Percentiles rank a stretch among this genome's conserved stretches.
Conservation (phyloP, 768 basidiomycete species). For the Russula vinacea region DNA sequence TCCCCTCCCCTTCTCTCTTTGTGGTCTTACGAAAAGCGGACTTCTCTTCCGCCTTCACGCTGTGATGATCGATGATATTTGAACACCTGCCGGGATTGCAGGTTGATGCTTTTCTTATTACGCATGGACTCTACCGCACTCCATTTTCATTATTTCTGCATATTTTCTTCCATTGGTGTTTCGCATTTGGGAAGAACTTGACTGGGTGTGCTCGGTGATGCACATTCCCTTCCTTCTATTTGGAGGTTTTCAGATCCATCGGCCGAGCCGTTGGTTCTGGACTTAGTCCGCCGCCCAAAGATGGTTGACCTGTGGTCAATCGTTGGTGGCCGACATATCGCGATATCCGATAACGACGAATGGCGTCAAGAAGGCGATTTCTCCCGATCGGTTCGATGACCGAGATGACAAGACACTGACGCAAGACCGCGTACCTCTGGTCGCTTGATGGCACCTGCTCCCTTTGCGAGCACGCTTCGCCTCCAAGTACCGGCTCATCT, state of each 20-base stretch:
- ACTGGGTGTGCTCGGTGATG: constrained; percentile 31
- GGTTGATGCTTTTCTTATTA: constrained; percentile 28
- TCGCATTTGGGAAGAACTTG: constrained; percentile 19
- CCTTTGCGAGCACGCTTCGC: constrained; percentile 50
- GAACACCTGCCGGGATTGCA: constrained; percentile 31
- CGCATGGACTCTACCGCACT: constrained; percentile 29
- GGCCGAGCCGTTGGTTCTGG: constrained; percentile 27
- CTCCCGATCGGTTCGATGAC: constrained; percentile 51
- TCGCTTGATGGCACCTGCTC: constrained; percentile 55
- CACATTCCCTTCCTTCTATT: constrained; percentile 25
- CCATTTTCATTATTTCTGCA: constrained; percentile 26
- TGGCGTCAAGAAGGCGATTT: constrained; percentile 50
- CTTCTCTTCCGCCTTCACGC: constrained; percentile 22
- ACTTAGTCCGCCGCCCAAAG: constrained; percentile 24
- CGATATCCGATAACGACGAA: constrained; percentile 23
- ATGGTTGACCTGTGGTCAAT: constrained; percentile 27
- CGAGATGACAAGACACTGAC: constrained; percentile 57
- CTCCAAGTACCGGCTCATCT: constrained; percentile 47
- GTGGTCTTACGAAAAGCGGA: constrained; percentile 32
- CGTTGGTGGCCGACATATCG: constrained; percentile 22
- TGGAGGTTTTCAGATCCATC: constrained; percentile 21
- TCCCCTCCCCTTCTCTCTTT: background rate
- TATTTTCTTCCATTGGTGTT: constrained; percentile 20
- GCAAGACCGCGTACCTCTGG: constrained; percentile 59
- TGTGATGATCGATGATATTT: constrained; percentile 31